Evolutionary conservation across 2,329 filamentous ascomycete genomes (phyloP).

Genomic region (Xylariales sp.): DNA sequence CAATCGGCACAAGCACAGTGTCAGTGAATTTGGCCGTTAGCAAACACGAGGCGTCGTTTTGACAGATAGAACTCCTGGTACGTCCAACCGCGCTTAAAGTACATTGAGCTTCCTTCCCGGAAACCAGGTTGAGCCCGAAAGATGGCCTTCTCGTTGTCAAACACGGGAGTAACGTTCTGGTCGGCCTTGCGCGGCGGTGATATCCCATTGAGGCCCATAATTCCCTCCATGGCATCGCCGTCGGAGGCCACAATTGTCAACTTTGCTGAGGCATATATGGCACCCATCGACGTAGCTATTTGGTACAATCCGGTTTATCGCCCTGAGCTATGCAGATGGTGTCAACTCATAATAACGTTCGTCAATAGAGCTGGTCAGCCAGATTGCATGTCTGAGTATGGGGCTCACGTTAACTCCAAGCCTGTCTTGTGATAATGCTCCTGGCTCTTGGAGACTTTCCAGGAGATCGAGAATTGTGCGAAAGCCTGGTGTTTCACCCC

Average conservation of each 20-base stretch:
- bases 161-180: background rate
- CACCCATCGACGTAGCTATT: conserved; percentile 1
- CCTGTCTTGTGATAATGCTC: background rate
- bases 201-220: background rate
- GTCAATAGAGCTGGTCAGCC: background rate
- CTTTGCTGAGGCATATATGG: conserved; percentile 6
- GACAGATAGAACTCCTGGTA: conserved; percentile 4
- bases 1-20: background rate
- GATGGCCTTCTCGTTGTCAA: background rate
- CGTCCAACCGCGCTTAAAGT: conserved; percentile 5
- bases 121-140: background rate
- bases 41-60: background rate
- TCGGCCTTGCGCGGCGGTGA: background rate
- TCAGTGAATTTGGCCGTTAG: conserved; percentile 3
- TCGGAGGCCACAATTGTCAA: conserved; percentile 3
- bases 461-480: background rate
- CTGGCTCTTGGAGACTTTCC: background rate
- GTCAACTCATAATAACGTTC: conserved; percentile 6
- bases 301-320: background rate
- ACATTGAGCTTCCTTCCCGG: background rate
- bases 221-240: conserved; percentile 2
- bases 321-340: conserved; percentile 5
- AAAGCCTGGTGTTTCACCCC: background rate
- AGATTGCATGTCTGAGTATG: background rate
- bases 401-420: background rate